Conservation (phyloP, 2,329 filamentous ascomycete species). For the Knufia fluminis region DNA sequence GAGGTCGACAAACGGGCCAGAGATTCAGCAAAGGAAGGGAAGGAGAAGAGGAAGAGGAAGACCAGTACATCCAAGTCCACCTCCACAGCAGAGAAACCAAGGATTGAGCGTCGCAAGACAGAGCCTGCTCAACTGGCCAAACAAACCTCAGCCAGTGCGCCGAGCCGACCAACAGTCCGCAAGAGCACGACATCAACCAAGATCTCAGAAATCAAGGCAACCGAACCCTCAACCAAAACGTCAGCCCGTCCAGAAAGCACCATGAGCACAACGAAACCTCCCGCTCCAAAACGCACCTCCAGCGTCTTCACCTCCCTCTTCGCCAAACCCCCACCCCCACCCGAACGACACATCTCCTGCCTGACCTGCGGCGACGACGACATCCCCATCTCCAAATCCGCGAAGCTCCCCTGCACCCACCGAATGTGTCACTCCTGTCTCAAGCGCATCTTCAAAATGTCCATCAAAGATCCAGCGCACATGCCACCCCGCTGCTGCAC, state of each 20-base stretch:
- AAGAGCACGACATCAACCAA: conserved; percentile 17
- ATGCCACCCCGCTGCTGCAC: conserved; percentile 84
- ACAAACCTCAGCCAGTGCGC: conserved; percentile 8
- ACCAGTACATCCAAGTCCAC: neutral
- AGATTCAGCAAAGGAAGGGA: conserved; percentile 4
- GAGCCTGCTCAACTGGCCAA: conserved; percentile 8
- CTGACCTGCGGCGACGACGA: conserved; percentile 62
- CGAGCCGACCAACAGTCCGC: conserved; percentile 2
- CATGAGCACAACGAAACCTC: neutral
- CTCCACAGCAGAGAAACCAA: conserved; percentile 12
- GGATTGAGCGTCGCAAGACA: conserved; percentile 16
- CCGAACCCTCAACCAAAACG: conserved; percentile 7
- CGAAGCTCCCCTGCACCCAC: conserved; percentile 68
- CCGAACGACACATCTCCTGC: conserved; percentile 53
- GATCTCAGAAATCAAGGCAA: conserved; percentile 8
- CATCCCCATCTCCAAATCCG: conserved; percentile 52
- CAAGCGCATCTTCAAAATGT: conserved; percentile 63
- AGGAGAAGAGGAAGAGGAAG: neutral
- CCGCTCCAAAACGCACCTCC: conserved; percentile 8
- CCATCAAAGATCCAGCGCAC: conserved; percentile 64
- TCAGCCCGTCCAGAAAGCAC: conserved; percentile 2
- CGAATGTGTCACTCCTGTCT: conserved; percentile 73
- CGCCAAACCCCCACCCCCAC: conserved; percentile 13
- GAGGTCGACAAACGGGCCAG: conserved; percentile 2
- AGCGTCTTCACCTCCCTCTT: conserved; percentile 14